Evolutionary conservation across 2,329 filamentous ascomycete species (phyloP).

Genomic region (Cladosporium austrohemisphaericum): DNA sequence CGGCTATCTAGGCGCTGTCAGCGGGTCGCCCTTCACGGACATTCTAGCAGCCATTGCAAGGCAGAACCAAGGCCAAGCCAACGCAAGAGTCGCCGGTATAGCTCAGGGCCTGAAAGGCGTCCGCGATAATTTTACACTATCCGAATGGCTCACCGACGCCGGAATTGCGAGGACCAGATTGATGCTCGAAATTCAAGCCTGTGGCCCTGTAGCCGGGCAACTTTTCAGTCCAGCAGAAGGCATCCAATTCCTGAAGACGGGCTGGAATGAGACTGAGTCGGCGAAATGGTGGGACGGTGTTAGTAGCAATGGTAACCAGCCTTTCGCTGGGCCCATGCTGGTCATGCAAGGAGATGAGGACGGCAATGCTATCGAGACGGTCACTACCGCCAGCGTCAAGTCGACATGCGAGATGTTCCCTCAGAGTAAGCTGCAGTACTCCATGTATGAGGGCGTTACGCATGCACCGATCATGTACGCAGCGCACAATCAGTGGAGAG

Average conservation of each 20-base stretch:
- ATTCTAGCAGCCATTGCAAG: constrained; percentile 30
- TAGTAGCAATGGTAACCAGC: constrained; percentile 29
- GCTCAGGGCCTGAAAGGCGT: constrained; percentile 23
- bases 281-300: constrained; percentile 26
- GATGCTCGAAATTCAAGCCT: constrained; percentile 21
- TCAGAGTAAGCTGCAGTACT: constrained; percentile 26
- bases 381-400: constrained; percentile 23
- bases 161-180: constrained; percentile 22
- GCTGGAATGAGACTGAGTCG: constrained; percentile 21
- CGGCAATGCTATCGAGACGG: constrained; percentile 20
- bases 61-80: constrained; percentile 13
- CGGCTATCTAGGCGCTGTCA: constrained; percentile 39
- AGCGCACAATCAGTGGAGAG: constrained; percentile 30
- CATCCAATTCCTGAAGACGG: constrained; percentile 16
- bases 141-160: constrained; percentile 28
- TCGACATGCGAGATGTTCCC: constrained; percentile 25
- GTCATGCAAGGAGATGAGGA: constrained; percentile 36
- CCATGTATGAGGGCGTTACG: constrained; percentile 24
- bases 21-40: constrained; percentile 26
- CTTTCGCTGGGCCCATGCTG: constrained; percentile 37
- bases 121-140: constrained; percentile 28
- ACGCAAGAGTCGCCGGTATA: constrained; percentile 22
- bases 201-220: constrained; percentile 17
- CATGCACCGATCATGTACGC: constrained; percentile 32
- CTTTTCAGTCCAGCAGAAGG: constrained; percentile 18